phyloP scores from a whole-genome alignment of 1,284 basidiomycete genomes.

The Ganoderma multipileum region DNA sequence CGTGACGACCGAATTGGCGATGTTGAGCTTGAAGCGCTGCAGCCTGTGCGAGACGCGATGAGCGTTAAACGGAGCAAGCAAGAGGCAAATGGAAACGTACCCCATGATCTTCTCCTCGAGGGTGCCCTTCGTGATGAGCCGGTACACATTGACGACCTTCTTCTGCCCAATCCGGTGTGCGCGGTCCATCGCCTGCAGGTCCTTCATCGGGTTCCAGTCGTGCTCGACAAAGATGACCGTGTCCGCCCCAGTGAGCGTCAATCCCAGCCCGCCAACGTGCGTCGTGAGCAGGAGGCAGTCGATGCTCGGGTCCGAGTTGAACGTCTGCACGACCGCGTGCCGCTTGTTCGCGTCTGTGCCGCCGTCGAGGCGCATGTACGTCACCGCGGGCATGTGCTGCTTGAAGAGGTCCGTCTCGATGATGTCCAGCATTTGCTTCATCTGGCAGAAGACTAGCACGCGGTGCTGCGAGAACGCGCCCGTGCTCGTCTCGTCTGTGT shows the following conservation, averaged over 20 bases:
- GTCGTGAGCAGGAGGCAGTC: conserved; percentile 97
- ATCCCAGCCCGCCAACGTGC: conserved; percentile 94
- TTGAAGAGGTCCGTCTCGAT: conserved; percentile 96
- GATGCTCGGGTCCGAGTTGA: conserved; percentile 97
- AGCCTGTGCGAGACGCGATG: conserved; percentile 54
- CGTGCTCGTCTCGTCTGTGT: conserved; percentile 60
- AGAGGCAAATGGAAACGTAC: conserved; percentile 52
- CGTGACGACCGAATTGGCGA: conserved; percentile 95
- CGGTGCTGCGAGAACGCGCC: conserved; percentile 91
- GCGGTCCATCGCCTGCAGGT: conserved; percentile 99
- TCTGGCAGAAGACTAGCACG: conserved; percentile 98
- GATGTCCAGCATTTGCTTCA: conserved; percentile 99
- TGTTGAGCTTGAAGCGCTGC: conserved; percentile 99
- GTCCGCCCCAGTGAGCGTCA: conserved; percentile 97
- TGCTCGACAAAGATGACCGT: conserved; percentile 99
- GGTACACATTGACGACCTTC: conserved; percentile 98
- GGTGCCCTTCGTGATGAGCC: conserved; percentile 96
- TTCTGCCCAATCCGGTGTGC: conserved; percentile 99
- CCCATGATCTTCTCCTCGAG: conserved; percentile 99
- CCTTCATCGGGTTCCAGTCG: conserved; percentile 99
- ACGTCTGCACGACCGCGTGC: conserved; percentile 96
- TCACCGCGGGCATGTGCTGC: conserved; percentile 91
- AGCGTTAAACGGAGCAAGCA: background rate
- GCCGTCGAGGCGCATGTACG: conserved; percentile 98
- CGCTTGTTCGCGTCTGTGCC: conserved; percentile 89